These are phyloP conservation scores for Entomortierella chlamydospora DNA, from an alignment of 192 early-diverging fungal species.

Conservation along the genomic window DNA sequence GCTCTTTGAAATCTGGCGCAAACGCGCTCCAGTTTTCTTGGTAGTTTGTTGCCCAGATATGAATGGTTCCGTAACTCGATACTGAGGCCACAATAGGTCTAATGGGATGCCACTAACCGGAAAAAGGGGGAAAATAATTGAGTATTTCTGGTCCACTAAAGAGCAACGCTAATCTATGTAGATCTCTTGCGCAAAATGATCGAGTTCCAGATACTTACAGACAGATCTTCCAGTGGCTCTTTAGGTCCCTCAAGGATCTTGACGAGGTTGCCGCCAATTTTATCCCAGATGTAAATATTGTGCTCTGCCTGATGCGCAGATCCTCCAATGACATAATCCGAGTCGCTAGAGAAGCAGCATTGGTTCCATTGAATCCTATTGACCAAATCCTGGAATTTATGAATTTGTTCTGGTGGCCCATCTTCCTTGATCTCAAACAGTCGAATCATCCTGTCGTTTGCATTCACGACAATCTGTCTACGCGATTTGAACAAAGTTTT, in stretches of 20 bases:
- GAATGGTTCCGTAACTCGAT: constrained; percentile 83
- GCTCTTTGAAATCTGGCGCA: constrained; percentile 91
- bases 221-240: constrained; percentile 83
- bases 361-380: constrained; percentile 92
- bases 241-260: constrained; percentile 93
- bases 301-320: constrained; percentile 90
- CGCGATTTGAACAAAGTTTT: not conserved
- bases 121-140: no score
- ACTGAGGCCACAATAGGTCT: constrained; percentile 87
- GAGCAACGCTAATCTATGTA: no score
- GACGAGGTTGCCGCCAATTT: constrained; percentile 80
- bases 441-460: constrained; percentile 83
- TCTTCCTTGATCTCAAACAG: constrained; percentile 66
- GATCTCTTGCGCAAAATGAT: no score
- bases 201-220: constrained; percentile 70
- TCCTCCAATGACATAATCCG: constrained; percentile 91
- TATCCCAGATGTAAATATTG: constrained; percentile 97
- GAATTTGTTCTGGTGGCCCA: constrained; percentile 57
- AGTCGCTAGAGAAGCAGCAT: constrained; percentile 87
- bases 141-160: no score
- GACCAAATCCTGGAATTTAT: constrained; percentile 91
- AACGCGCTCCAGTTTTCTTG: constrained; percentile 94
- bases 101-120: constrained; percentile 84
- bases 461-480: constrained; percentile 84
- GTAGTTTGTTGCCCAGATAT: constrained; percentile 85